These are phyloP conservation scores for Pouteria glomerata DNA, from an alignment of 148 eudicot genomes.

Conservation along the genomic window DNA sequence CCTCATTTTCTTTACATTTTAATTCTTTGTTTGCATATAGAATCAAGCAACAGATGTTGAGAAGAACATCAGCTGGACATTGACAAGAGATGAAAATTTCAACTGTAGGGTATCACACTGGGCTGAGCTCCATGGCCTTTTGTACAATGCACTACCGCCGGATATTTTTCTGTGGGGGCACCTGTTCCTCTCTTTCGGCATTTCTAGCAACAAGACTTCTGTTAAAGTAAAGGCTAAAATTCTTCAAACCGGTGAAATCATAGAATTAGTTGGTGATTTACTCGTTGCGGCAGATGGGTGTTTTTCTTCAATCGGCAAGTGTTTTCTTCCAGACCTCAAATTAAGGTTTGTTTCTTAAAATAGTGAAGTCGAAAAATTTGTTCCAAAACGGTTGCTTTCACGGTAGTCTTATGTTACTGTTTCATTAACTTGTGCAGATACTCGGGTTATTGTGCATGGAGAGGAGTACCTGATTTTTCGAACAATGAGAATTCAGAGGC, in stretches of 20 bases:
- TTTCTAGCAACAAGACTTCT: constrained; percentile 30
- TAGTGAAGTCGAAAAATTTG: background rate
- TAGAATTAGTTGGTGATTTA: constrained; percentile 50
- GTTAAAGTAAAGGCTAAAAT: constrained; percentile 46
- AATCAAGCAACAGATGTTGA: constrained; percentile 51
- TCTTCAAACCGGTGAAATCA: constrained; percentile 38
- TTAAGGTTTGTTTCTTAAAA: constrained; percentile 44
- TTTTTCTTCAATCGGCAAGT: constrained; percentile 57
- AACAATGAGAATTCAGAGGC: constrained; percentile 41
- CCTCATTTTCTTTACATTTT: no score
- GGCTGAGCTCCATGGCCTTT: constrained; percentile 72
- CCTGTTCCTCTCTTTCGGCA: constrained; percentile 43
- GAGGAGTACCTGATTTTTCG: constrained; percentile 73
- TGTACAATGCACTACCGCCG: constrained; percentile 44
- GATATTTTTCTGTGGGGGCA: constrained; percentile 62
- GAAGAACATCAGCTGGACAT: constrained; percentile 27
- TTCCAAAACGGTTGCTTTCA: no score
- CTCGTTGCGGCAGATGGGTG: constrained; percentile 92
- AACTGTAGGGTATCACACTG: constrained; percentile 74
- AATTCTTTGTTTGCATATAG: no score
- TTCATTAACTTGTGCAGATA: no score
- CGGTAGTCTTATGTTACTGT: no score
- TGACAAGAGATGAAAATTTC: constrained; percentile 68
- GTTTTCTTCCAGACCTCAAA: constrained; percentile 54
- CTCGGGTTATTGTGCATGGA: constrained; percentile 91